These are phyloP conservation scores for Hypoxylon sp. DNA, from an alignment of 2,329 filamentous ascomycete species.

Conservation along the genomic window DNA sequence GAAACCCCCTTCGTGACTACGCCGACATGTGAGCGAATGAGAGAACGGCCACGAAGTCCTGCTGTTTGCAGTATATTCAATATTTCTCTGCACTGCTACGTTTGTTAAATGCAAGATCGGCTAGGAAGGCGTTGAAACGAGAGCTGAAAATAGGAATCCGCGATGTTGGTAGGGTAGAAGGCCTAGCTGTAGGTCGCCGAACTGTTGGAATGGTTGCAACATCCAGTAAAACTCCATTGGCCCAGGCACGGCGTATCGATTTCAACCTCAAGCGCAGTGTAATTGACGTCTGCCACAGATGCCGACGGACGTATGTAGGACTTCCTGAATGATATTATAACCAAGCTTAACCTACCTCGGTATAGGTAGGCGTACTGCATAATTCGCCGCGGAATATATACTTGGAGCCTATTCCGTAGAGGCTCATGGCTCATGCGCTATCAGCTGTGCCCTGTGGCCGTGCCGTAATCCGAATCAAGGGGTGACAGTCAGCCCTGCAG, in stretches of 20 bases:
- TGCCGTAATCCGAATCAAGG: constrained; percentile 23
- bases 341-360: background rate
- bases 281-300: background rate
- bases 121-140: background rate
- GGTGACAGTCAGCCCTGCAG: constrained; percentile 3
- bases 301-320: background rate
- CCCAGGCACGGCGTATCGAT: constrained; percentile 6
- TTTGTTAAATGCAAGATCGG: background rate
- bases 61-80: background rate
- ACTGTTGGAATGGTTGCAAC: constrained; percentile 3
- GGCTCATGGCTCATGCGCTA: background rate
- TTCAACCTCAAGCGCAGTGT: background rate
- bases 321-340: background rate
- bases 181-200: background rate
- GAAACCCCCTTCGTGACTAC: background rate
- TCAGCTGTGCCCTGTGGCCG: background rate
- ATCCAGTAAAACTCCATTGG: constrained; percentile 1
- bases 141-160: background rate
- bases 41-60: background rate
- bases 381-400: background rate
- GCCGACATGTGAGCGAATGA: background rate
- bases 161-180: constrained; percentile 11
- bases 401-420: too few species aligned
- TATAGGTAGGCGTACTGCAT: background rate
- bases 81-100: background rate